Percentiles rank a stretch among this genome's conserved stretches.
Conservation (phyloP, 2,329 filamentous ascomycete species). For the Penicillium crustosum region DNA sequence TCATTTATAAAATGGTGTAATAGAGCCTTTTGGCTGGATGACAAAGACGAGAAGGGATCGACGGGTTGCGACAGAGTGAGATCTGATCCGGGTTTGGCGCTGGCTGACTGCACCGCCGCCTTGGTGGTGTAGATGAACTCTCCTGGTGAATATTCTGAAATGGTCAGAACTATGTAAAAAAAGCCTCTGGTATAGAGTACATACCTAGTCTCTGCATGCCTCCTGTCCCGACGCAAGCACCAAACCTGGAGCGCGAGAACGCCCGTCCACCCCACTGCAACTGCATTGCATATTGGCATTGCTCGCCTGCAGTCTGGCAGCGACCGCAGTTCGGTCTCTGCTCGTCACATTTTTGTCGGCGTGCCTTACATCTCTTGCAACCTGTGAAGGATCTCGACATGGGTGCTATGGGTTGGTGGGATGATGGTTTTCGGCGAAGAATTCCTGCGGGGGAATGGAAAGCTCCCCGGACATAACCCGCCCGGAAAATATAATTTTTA, state of each 20-base stretch:
- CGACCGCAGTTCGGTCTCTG: constrained; percentile 42
- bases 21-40: constrained; percentile 37
- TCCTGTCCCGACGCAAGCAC: constrained; percentile 36
- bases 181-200: not conserved
- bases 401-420: constrained; percentile 16
- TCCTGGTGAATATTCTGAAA: constrained; percentile 40
- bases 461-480: constrained; percentile 10
- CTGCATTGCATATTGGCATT: constrained; percentile 44
- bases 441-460: constrained; percentile 25
- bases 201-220: constrained; percentile 40
- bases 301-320: constrained; percentile 39
- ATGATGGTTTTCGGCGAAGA: constrained; percentile 12
- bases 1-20: constrained; percentile 45
- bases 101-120: constrained; percentile 16
- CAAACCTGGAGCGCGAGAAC: constrained; percentile 43
- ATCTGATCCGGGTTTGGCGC: constrained; percentile 15
- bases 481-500: constrained; percentile 15
- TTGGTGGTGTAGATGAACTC: constrained; percentile 43
- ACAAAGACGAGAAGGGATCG: constrained; percentile 41
- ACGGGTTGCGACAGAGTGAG: constrained; percentile 31
- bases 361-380: constrained; percentile 47
- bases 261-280: constrained; percentile 45
- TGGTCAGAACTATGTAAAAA: not conserved
- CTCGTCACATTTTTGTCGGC: constrained; percentile 50
- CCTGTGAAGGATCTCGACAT: constrained; percentile 46